These are phyloP conservation scores for Cystofilobasidium bisporidii DNA, from an alignment of 768 basidiomycete species.

Conservation along the genomic window DNA sequence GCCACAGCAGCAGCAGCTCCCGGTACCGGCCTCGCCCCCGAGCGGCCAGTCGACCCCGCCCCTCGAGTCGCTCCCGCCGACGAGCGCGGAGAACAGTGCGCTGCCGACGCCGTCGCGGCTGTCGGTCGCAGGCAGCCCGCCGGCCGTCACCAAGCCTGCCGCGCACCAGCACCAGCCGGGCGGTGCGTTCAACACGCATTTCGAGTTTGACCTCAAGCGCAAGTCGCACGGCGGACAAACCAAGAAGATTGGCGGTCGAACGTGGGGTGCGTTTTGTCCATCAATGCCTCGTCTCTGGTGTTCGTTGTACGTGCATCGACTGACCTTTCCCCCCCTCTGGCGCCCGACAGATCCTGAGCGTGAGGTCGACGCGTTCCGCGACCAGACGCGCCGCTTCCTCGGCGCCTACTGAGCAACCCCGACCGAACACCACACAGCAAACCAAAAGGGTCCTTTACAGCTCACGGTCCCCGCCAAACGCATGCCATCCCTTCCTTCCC, in stretches of 20 bases:
- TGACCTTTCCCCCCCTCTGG: background rate
- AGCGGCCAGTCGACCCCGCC: background rate
- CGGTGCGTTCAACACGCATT: background rate
- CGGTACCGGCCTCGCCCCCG: background rate
- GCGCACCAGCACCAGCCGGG: too few relatives aligned
- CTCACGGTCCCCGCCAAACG: too few relatives aligned
- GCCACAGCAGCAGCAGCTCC: background rate
- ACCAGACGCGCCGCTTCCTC: background rate
- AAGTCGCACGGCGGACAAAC: background rate
- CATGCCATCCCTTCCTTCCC: too few relatives aligned
- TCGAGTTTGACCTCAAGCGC: background rate
- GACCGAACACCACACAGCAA: too few relatives aligned
- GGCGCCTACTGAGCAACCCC: background rate
- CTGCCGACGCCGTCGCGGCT: background rate
- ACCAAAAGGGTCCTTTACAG: too few relatives aligned
- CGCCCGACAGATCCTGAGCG: background rate
- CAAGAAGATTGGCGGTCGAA: background rate
- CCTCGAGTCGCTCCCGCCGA: background rate
- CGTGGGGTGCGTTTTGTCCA: background rate
- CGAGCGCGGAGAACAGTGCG: background rate
- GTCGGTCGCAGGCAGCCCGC: too few relatives aligned
- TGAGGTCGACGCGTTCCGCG: constrained; percentile 2
- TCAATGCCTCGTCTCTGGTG: too few relatives aligned
- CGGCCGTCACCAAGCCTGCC: too few relatives aligned
- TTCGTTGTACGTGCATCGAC: background rate